Percentiles rank a stretch among this genome's conserved stretches.
phyloP scores from a whole-genome alignment of 805 yeast genomes.

The Candida palmyrensis region DNA sequence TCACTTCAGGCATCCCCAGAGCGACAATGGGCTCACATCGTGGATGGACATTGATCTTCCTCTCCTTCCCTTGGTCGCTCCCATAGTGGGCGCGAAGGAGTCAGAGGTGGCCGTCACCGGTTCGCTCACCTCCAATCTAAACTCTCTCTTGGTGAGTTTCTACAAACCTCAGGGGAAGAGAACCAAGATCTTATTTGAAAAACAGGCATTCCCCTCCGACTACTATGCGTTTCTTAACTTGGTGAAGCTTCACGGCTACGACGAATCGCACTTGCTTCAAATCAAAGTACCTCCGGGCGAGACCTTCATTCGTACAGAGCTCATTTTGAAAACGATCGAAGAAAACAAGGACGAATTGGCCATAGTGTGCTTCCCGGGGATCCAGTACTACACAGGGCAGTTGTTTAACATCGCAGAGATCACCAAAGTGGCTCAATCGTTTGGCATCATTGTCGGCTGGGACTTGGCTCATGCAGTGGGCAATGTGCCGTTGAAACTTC shows the following conservation, averaged over 20 bases:
- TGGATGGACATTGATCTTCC: conserved; percentile 90
- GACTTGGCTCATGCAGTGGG: conserved; percentile 95
- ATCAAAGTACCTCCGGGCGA: conserved; percentile 57
- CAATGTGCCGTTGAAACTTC: conserved; percentile 69
- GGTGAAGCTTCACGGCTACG: conserved; percentile 54
- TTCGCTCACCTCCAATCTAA: conserved; percentile 76
- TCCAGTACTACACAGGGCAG: conserved; percentile 92
- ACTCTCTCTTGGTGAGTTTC: conserved; percentile 66
- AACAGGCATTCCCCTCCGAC: conserved; percentile 89
- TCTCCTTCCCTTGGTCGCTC: conserved; percentile 60
- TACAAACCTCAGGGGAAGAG: conserved; percentile 59
- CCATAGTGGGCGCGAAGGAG: conserved; percentile 68
- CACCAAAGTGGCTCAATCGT: conserved; percentile 53
- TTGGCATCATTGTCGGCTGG: conserved; percentile 73
- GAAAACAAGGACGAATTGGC: conserved; percentile 58
- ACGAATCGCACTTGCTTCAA: conserved; percentile 56
- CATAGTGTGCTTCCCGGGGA: conserved; percentile 75
- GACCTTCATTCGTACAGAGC: conserved; percentile 54
- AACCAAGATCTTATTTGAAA: conserved; percentile 75
- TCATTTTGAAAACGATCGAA: conserved; percentile 55
- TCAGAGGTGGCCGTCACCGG: conserved; percentile 89
- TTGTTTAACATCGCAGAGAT: conserved; percentile 69
- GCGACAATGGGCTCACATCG: conserved; percentile 41
- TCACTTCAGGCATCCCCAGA: conserved; percentile 67
- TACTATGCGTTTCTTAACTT: conserved; percentile 79